Conservation (phyloP, 257 asterid species). For the Penstemon eatonii region DNA sequence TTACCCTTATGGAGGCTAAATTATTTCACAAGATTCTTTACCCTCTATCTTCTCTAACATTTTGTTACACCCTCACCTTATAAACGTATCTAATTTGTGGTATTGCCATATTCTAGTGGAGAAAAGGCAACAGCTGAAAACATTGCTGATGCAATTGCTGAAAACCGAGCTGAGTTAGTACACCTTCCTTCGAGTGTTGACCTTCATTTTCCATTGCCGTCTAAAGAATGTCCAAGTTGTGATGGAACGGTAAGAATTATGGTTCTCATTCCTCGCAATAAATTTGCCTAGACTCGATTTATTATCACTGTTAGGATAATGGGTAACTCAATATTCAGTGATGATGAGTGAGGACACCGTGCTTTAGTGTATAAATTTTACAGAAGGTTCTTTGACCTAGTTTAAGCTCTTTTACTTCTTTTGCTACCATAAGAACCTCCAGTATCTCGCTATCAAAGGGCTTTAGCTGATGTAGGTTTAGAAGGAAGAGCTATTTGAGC, state of each 20-base stretch:
- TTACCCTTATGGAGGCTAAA: constrained; percentile 13
- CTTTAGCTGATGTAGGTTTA: constrained; percentile 9
- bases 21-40: constrained; percentile 7
- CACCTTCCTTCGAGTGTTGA: constrained; percentile 86
- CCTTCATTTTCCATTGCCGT: constrained; percentile 72
- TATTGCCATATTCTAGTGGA: constrained; percentile 53
- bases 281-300: constrained; percentile 21
- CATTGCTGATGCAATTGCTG: constrained; percentile 85
- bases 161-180: constrained; percentile 89
- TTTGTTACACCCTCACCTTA: constrained; percentile 6
- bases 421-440: constrained; percentile 9
- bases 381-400: constrained; percentile 9
- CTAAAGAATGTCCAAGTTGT: constrained; percentile 85
- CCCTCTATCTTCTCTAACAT: not conserved
- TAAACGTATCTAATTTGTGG: constrained; percentile 23
- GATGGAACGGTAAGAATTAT: constrained; percentile 79
- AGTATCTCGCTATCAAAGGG: not conserved
- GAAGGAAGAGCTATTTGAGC: constrained; percentile 22
- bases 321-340: constrained; percentile 1
- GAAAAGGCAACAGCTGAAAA: constrained; percentile 93
- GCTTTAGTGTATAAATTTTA: constrained; percentile 5
- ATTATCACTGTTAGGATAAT: constrained; percentile 18
- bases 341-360: constrained; percentile 23
- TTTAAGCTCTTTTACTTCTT: constrained; percentile 15
- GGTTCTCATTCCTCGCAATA: constrained; percentile 15